These are phyloP conservation scores for Tuber magnatum DNA, from an alignment of 495 filamentous ascomycete genomes.

Conservation along the genomic window DNA sequence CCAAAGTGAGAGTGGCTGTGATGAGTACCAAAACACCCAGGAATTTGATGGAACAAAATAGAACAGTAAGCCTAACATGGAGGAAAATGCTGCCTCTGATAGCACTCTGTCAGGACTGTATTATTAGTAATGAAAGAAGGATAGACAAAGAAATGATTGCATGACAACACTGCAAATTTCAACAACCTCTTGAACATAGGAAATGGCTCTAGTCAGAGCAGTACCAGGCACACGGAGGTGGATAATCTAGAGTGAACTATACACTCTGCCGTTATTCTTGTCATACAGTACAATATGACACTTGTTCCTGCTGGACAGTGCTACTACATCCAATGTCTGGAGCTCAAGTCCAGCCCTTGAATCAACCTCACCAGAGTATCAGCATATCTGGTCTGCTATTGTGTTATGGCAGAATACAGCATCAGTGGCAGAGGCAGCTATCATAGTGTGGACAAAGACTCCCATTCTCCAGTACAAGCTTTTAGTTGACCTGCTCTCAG, in stretches of 20 bases:
- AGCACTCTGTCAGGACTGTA: too few species aligned
- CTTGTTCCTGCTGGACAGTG: too few species aligned
- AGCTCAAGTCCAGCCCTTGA: neutral
- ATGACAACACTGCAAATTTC: too few species aligned
- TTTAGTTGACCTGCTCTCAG: neutral
- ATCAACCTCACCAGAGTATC: neutral
- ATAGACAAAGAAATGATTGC: too few species aligned
- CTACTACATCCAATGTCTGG: neutral
- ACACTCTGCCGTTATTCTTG: neutral
- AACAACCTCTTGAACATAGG: neutral
- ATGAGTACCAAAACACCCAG: too few species aligned
- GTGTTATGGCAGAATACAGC: neutral
- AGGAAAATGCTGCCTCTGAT: too few species aligned
- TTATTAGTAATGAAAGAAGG: too few species aligned
- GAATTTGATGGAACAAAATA: too few species aligned
- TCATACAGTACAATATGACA: neutral
- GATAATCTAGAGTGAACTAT: neutral
- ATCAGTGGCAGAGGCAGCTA: neutral
- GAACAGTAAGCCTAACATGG: too few species aligned
- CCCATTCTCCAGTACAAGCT: too few species aligned
- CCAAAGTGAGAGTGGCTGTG: too few species aligned
- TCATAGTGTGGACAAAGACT: neutral
- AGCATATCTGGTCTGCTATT: neutral
- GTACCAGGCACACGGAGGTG: rapidly evolving
- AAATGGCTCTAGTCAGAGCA: neutral